Evolutionary conservation across 2,329 filamentous ascomycete genomes (phyloP).

Genomic region (Pseudogymnoascus sp.): DNA sequence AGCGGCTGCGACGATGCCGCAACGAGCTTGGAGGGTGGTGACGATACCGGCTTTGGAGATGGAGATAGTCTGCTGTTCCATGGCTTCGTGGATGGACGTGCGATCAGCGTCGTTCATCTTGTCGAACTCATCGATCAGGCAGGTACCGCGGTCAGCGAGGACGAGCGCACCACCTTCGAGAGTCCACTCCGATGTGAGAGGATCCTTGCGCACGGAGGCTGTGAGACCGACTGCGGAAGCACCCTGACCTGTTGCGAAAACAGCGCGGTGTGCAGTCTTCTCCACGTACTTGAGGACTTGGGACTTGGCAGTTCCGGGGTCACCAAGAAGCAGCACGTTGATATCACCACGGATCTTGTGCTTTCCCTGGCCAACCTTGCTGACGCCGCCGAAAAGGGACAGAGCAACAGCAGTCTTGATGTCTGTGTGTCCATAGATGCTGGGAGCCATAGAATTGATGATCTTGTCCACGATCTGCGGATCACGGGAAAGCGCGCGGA

Average conservation of each 20-base stretch:
- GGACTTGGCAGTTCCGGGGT: constrained; percentile 96
- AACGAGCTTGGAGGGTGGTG: constrained; percentile 90
- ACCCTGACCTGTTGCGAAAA: constrained; percentile 96
- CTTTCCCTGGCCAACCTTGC: constrained; percentile 80
- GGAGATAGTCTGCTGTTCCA: constrained; percentile 99
- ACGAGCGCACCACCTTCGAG: constrained; percentile 92
- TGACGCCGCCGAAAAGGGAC: constrained; percentile 89
- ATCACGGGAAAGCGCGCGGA: constrained; percentile 79
- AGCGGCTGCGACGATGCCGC: constrained; percentile 90
- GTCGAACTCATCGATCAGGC: constrained; percentile 97
- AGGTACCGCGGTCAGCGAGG: constrained; percentile 88
- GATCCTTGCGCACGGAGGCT: constrained; percentile 89
- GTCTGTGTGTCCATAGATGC: constrained; percentile 93
- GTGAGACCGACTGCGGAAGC: constrained; percentile 96
- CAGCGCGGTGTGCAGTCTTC: constrained; percentile 91
- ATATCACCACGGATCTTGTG: constrained; percentile 94
- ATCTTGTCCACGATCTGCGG: constrained; percentile 90
- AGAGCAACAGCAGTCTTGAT: constrained; percentile 96
- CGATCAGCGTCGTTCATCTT: constrained; percentile 99
- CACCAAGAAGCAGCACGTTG: constrained; percentile 91
- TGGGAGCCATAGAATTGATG: constrained; percentile 86
- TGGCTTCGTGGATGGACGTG: constrained; percentile 97
- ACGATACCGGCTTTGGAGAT: constrained; percentile 99
- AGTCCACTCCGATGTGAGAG: constrained; percentile 94
- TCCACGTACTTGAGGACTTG: constrained; percentile 97